These are phyloP conservation scores for Aspergillus caelatus DNA, from an alignment of 2,329 filamentous ascomycete genomes.

Conservation along the genomic window DNA sequence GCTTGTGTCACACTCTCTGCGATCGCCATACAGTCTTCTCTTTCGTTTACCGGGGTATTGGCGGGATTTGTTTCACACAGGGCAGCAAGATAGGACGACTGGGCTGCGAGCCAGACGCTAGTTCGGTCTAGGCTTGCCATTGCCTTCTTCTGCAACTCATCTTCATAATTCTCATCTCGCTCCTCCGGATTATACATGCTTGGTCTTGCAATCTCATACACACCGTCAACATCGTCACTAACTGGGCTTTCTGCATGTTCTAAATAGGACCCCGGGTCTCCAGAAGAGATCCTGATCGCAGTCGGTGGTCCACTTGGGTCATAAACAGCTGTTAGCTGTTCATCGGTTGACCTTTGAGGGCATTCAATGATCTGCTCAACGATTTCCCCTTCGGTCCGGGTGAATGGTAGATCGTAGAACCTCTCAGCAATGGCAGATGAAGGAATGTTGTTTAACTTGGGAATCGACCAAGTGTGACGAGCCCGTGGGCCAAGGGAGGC, in stretches of 20 bases:
- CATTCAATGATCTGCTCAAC: constrained; percentile 71
- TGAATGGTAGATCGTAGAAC: constrained; percentile 87
- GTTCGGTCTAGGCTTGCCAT: constrained; percentile 81
- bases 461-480: constrained; percentile 79
- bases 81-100: constrained; percentile 74
- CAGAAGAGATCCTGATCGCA: constrained; percentile 52
- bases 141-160: constrained; percentile 71
- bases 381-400: constrained; percentile 50
- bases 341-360: constrained; percentile 41
- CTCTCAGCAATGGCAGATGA: constrained; percentile 89
- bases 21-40: constrained; percentile 21
- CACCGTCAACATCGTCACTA: constrained; percentile 27
- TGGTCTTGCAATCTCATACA: constrained; percentile 61
- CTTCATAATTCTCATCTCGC: constrained; percentile 74
- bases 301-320: constrained; percentile 37
- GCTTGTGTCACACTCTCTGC: constrained; percentile 23
- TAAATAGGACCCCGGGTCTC: constrained; percentile 33
- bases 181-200: constrained; percentile 61
- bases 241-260: constrained; percentile 31
- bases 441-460: constrained; percentile 61
- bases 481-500: constrained; percentile 75
- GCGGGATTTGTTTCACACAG: constrained; percentile 60
- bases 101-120: constrained; percentile 80
- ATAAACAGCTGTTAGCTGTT: constrained; percentile 39
- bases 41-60: constrained; percentile 41